Percentiles rank a stretch among this genome's conserved stretches.
phyloP scores from a whole-genome alignment of 2,329 filamentous ascomycete species.

The Fulvia fulva region DNA sequence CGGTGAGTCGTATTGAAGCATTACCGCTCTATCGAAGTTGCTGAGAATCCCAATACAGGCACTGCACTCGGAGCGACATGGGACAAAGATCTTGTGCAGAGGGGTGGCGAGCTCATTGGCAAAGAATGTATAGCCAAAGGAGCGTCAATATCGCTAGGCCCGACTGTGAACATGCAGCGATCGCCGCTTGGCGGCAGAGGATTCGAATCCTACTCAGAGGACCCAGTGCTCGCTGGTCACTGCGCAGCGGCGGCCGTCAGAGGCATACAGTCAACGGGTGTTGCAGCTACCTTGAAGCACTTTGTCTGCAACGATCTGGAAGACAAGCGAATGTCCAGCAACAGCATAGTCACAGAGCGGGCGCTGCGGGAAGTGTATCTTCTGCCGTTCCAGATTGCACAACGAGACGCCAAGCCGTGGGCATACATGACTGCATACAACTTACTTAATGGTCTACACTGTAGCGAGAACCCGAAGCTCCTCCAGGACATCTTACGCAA shows the following conservation, averaged over 20 bases:
- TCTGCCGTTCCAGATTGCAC: constrained; percentile 69
- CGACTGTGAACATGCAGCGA: constrained; percentile 77
- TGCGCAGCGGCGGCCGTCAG: constrained; percentile 59
- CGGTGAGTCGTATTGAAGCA: constrained; percentile 38
- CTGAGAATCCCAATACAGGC: constrained; percentile 8
- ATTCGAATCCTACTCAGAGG: constrained; percentile 83
- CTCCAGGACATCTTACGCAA: constrained; percentile 65
- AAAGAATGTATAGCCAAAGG: constrained; percentile 69
- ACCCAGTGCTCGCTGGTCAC: constrained; percentile 72
- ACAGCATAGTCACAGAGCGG: constrained; percentile 62
- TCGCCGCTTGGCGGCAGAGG: constrained; percentile 80
- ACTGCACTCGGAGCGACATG: constrained; percentile 75
- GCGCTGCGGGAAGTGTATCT: constrained; percentile 67
- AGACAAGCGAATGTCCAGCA: constrained; percentile 61
- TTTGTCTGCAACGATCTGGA: constrained; percentile 73
- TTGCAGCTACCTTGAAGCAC: constrained; percentile 76
- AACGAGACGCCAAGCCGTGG: constrained; percentile 65
- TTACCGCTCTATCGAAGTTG: not conserved
- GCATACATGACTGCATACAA: constrained; percentile 73
- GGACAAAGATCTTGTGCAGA: constrained; percentile 65
- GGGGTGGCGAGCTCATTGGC: constrained; percentile 68
- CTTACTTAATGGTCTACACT: constrained; percentile 68
- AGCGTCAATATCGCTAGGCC: constrained; percentile 68
- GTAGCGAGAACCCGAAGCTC: constrained; percentile 61
- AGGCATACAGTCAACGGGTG: constrained; percentile 66